Conservation (phyloP, 108 stramenopile genomes). For the Discostella pseudostelligera region DNA sequence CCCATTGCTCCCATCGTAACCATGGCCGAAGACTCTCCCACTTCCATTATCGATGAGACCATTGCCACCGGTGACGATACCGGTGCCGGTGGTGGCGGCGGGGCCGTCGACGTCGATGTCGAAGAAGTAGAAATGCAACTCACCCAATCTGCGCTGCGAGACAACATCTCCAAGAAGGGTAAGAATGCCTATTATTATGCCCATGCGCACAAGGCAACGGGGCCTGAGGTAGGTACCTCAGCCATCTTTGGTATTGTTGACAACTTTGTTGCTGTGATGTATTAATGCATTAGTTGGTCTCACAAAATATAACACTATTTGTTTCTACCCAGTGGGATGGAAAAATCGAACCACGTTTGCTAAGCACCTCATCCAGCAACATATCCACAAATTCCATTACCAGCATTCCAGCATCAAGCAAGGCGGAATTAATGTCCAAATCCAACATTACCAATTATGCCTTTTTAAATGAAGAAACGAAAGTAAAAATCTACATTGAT, state of each 20-base stretch:
- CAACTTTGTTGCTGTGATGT: not conserved
- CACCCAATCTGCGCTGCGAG: conserved; percentile 62
- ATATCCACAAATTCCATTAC: conserved; percentile 7
- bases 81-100: too few relatives aligned
- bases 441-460: conserved; percentile 86
- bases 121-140: not conserved
- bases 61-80: too few relatives aligned
- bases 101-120: not conserved
- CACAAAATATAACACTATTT: not conserved
- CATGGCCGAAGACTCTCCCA: not conserved
- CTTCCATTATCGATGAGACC: not conserved
- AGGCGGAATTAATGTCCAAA: conserved; percentile 45
- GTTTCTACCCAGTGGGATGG: conserved; percentile 72
- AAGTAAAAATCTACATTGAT: conserved; percentile 75
- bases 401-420: conserved; percentile 12
- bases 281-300: not conserved
- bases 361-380: conserved; percentile 36
- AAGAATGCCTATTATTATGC: conserved; percentile 87
- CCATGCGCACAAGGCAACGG: conserved; percentile 64
- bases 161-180: conserved; percentile 76
- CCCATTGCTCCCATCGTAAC: too few relatives aligned
- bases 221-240: conserved; percentile 35
- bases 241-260: too few relatives aligned
- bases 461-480: conserved; percentile 66
- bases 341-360: conserved; percentile 66